Conservation (phyloP, 2,329 filamentous ascomycete genomes). For the Sporothrix schenckii region DNA sequence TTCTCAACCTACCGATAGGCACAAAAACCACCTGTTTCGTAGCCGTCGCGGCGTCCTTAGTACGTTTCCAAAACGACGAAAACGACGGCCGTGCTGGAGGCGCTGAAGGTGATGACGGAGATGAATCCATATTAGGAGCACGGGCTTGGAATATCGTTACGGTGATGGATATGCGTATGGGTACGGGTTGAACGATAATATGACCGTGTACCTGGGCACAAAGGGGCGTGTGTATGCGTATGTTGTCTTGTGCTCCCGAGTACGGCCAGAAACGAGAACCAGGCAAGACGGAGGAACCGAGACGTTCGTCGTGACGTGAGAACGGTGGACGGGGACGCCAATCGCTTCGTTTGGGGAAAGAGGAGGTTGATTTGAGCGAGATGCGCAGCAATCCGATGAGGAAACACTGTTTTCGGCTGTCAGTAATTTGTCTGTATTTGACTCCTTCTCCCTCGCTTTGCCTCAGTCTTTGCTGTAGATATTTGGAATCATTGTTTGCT, state of each 20-base stretch:
- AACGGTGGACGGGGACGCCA: background rate
- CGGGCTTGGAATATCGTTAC: background rate
- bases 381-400: background rate
- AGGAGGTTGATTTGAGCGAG: background rate
- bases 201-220: background rate
- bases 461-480: slow-evolving; percentile 10
- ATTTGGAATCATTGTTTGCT: slow-evolving; percentile 20
- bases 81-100: slow-evolving; percentile 48
- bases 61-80: slow-evolving; percentile 52
- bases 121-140: slow-evolving; percentile 23
- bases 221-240: background rate
- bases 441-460: background rate
- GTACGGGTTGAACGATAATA: slow-evolving; percentile 1
- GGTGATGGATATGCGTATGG: background rate
- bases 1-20: slow-evolving; percentile 35
- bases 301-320: background rate
- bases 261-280: background rate
- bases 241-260: background rate
- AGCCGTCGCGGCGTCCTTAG: slow-evolving; percentile 45
- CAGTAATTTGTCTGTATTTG: background rate
- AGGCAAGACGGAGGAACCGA: slow-evolving; percentile 6
- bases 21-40: slow-evolving; percentile 46
- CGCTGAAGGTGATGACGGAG: slow-evolving; percentile 9
- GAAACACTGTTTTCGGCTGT: background rate
- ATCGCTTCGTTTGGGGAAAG: background rate